phyloP scores from a whole-genome alignment of 768 basidiomycete species.

The Tylopilus cervinicoccineus region DNA sequence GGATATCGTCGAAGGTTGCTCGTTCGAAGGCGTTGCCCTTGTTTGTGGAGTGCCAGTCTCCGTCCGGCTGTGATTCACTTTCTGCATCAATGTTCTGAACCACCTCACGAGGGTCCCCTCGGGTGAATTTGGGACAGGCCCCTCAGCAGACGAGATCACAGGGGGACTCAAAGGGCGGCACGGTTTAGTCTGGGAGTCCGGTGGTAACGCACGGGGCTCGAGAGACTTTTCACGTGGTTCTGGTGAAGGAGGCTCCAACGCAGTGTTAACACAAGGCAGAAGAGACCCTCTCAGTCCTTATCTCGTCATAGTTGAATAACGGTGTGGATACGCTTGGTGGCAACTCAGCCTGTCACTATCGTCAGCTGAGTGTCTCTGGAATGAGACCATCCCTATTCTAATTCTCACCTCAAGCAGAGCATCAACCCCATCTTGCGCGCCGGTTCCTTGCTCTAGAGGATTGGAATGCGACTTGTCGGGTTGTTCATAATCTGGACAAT shows the following conservation, averaged over 20 bases:
- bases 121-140: background rate
- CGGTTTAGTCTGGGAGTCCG: background rate
- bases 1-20: background rate
- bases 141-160: background rate
- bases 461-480: background rate
- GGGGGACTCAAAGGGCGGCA: background rate
- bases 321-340: background rate
- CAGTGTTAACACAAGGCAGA: background rate
- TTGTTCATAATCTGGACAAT: background rate
- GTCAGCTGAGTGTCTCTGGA: background rate
- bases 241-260: background rate
- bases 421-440: background rate
- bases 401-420: background rate
- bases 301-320: background rate
- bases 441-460: background rate
- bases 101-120: background rate
- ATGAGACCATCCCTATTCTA: background rate
- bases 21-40: background rate
- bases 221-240: background rate
- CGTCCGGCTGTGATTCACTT: too few relatives aligned
- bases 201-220: background rate
- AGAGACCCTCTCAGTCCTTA: too few relatives aligned
- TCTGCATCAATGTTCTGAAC: too few relatives aligned
- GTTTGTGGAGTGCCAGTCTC: too few relatives aligned
- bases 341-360: background rate